Base-by-base conservation (phyloP, 441 rosid genomes). In the Populus hybrid region DNA sequence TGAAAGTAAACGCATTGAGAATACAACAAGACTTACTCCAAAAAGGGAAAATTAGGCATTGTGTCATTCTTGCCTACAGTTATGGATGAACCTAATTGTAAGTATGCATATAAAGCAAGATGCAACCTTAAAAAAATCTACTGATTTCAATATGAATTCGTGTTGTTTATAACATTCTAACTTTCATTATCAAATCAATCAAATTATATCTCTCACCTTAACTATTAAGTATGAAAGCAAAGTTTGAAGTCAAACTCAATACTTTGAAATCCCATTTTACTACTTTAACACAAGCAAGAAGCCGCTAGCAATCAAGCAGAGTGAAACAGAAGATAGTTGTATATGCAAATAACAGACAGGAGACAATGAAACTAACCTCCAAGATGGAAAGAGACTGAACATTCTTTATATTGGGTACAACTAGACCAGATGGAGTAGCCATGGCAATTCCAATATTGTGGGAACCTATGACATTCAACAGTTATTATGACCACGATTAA, bases 391-490 rank as follows among this genome's bases (percentile, higher is more conserved):
- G 91, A 70, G 91, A 81, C 81, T 92, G 96, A 74, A 91, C 97
- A 83, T 93, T 92, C 90, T 93, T 95, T 81, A 95, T 88, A 81
- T 90, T 93, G 8, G 99, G 99, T 64, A 95, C 99, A 9, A 89
- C 98, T 16, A 95, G 91, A 8, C 99, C 99, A 63, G 82, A 75
- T 26, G 94, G 91, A 77, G 98, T 93, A 84, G 96, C 97, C 95
- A 95, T 95, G 46, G 99, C 99, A 80, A 95, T 87, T 78, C 99
- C 99, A 78, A 93, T 89, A 73, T 95, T 93, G 81, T 93, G 99
- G 34, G 97, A 92, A 71, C 97, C 99, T 95, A 78, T 18, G 70
- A 79, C 18, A 75, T 76, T 32, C 74, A 79, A 66, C 59, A 59
- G 74, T 2, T 63, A 70, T 63, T 18, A 34, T 23, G 12, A 53